Evolutionary conservation across 495 filamentous ascomycete species (phyloP), one percentile per base, ranked within the genome.

Genomic region (Aspergillus conjunctus): DNA sequence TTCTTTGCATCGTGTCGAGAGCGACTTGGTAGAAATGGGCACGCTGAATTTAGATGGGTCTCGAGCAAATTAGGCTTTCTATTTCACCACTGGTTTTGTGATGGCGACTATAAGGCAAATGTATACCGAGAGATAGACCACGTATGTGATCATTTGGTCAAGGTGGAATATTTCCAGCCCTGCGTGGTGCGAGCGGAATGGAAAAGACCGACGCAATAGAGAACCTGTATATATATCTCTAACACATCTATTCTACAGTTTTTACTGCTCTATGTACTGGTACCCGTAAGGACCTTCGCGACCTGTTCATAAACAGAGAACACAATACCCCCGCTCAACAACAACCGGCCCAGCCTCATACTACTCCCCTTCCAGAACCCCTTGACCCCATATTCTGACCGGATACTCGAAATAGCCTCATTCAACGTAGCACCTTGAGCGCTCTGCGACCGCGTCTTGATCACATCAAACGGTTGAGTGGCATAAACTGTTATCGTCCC

Each of bases 331-430:
- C 87, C 86, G 62, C 82, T 84, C 64, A 88, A 77, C 4, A 89
- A 73, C 22, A 86, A 83, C 52, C 87, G 68, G 1, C 85, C 83
- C 21, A 89, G 64, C 56, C 87, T 76, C 87, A 90, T 88, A 2
- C 85, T 82, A 12, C 85, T 90, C 2, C 87, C 87, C 44, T 81
- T 77, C 87, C 87, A 90, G 61, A 88, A 85, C 0, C 81, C 86
- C 32, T 73, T 71, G 0, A 88, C 54, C 0, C 86, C 87, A 63
- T 81, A 79, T 62, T 88, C 84, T 0, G 65, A 67, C 48, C 82
- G 60, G 0, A 90, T 75, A 44, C 75, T 76, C 48, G 69, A 67
- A 12, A 83, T 70, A 4, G 85, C 86, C 30, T 87, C 81, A 17
- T 72, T 61, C 5, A 82, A 81, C 11, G 78, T 79, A 21, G 80